Evolutionary conservation across 2,329 filamentous ascomycete genomes (phyloP).

Genomic region (Colletotrichum lini): DNA sequence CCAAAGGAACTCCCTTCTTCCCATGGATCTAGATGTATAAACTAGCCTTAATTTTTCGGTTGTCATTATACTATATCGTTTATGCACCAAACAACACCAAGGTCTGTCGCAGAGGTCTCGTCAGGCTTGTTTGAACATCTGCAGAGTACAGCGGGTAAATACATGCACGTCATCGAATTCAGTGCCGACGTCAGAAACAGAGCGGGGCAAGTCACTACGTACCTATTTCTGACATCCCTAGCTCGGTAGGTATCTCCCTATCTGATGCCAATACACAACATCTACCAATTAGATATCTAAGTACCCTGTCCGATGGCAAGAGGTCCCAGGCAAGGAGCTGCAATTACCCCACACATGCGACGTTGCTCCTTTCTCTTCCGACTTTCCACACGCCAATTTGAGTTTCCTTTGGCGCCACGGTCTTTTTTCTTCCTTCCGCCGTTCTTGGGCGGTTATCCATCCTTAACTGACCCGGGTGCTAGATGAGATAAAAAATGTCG

Average conservation of each 20-base stretch:
- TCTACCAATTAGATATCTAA: too few species aligned
- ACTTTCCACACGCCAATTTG: background rate
- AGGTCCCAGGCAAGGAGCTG: background rate
- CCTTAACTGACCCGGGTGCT: background rate
- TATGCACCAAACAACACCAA: background rate
- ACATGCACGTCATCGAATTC: conserved; percentile 16
- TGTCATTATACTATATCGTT: background rate
- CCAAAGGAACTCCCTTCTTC: background rate
- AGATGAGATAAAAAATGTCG: conserved; percentile 27
- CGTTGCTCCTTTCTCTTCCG: background rate
- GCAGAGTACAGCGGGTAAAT: background rate
- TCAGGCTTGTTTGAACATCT: too few species aligned
- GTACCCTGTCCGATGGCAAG: too few species aligned
- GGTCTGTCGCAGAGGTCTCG: too few species aligned
- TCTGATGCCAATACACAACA: too few species aligned
- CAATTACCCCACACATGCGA: conserved; percentile 12
- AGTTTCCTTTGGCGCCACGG: background rate
- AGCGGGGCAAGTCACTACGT: conserved; percentile 20
- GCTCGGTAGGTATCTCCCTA: too few species aligned
- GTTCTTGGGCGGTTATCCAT: background rate
- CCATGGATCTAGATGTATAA: background rate
- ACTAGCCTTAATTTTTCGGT: background rate
- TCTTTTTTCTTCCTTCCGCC: background rate
- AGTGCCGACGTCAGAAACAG: conserved; percentile 11
- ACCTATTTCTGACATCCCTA: too few species aligned